Evolutionary conservation across 164 flowering plant species (phyloP).

Genomic region (Cinnamomum chago): DNA sequence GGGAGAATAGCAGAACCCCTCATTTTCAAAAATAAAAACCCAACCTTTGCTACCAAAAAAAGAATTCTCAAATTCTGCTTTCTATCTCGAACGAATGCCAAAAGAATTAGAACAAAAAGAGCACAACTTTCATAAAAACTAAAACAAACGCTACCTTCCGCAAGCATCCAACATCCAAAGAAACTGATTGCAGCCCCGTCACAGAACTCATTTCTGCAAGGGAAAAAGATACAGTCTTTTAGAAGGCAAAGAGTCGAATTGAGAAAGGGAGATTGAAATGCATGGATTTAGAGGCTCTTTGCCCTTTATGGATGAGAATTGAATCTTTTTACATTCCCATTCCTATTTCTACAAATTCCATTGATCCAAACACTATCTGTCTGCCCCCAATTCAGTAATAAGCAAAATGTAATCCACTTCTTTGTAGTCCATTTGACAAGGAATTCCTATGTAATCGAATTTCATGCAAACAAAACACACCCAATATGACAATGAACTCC

Average conservation of each 20-base stretch:
- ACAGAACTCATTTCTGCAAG: conserved; percentile 32
- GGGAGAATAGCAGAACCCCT: background rate
- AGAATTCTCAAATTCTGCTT: too few relatives aligned
- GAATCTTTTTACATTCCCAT: too few relatives aligned
- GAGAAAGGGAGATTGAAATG: background rate
- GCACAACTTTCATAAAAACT: background rate
- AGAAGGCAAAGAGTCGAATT: background rate
- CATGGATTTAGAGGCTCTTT: background rate
- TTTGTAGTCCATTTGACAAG: too few relatives aligned
- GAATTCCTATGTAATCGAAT: too few relatives aligned
- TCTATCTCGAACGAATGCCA: background rate
- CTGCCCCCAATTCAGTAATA: too few relatives aligned
- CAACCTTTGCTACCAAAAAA: background rate
- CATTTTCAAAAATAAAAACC: background rate
- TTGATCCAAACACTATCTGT: too few relatives aligned
- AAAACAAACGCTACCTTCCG: conserved; percentile 26
- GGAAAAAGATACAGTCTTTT: background rate
- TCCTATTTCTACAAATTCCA: too few relatives aligned
- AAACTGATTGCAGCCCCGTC: conserved; percentile 23
- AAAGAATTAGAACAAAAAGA: background rate
- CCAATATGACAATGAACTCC: too few relatives aligned
- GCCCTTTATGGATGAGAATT: too few relatives aligned
- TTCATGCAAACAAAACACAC: too few relatives aligned
- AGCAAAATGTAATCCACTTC: too few relatives aligned
- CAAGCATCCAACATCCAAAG: conserved; percentile 24